phyloP scores from a whole-genome alignment of 2,329 filamentous ascomycete species.

The Cladophialophora chaetospira region DNA sequence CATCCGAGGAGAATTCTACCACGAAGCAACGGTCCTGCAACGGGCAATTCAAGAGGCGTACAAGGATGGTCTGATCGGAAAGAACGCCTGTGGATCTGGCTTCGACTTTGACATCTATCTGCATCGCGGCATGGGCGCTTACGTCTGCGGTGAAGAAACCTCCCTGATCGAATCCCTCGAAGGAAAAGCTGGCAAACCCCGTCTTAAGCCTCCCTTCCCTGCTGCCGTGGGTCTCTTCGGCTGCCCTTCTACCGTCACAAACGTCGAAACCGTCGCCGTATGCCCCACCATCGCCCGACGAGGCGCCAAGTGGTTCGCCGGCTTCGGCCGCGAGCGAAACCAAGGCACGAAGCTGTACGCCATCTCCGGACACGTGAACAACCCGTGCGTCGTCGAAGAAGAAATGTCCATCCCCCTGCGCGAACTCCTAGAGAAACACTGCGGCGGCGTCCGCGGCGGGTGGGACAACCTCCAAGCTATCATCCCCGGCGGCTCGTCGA shows the following conservation, averaged over 20 bases:
- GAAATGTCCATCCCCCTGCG: slow-evolving; percentile 98
- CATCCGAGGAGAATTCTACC: slow-evolving; percentile 96
- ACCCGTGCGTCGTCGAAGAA: slow-evolving; percentile 96
- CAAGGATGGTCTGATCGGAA: slow-evolving; percentile 88
- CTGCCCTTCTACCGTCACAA: slow-evolving; percentile 96
- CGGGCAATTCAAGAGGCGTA: slow-evolving; percentile 97
- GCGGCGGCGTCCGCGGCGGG: slow-evolving; percentile 90
- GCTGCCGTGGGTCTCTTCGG: slow-evolving; percentile 96
- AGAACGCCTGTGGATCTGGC: slow-evolving; percentile 94
- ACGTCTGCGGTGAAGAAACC: slow-evolving; percentile 97
- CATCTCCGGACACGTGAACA: slow-evolving; percentile 98
- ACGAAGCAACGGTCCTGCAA: slow-evolving; percentile 92
- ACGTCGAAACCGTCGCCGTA: slow-evolving; percentile 95
- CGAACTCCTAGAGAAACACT: slow-evolving; percentile 97
- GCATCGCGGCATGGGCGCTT: slow-evolving; percentile 95
- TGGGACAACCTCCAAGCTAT: slow-evolving; percentile 97
- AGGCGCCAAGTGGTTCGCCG: slow-evolving; percentile 88
- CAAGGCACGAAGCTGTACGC: slow-evolving; percentile 97
- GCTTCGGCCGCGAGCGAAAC: slow-evolving; percentile 94
- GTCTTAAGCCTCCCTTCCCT: slow-evolving; percentile 97
- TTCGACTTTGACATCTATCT: slow-evolving; percentile 98
- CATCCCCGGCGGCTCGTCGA: slow-evolving; percentile 95
- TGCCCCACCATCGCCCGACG: slow-evolving; percentile 93
- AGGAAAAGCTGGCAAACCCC: slow-evolving; percentile 97
- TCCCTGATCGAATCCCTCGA: slow-evolving; percentile 97